phyloP scores from a whole-genome alignment of 805 yeast species.

The Cyberlindnera euphorbiiphila region DNA sequence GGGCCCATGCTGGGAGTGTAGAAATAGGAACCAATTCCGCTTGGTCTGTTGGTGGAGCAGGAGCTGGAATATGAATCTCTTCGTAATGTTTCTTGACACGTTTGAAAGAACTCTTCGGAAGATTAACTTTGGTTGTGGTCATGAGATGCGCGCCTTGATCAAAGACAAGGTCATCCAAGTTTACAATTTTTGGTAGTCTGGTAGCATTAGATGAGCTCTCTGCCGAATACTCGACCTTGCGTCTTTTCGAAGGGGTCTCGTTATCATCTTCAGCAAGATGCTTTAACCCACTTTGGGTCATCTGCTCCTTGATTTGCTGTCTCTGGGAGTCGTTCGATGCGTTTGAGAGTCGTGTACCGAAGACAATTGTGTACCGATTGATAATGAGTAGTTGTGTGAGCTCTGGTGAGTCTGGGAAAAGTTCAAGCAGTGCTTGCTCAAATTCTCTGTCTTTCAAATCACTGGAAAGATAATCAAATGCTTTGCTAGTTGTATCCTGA shows the following conservation, averaged over 20 bases:
- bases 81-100: constrained; percentile 72
- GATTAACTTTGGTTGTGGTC: constrained; percentile 60
- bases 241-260: constrained; percentile 23
- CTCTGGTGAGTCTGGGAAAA: constrained; percentile 50
- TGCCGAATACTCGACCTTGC: constrained; percentile 21
- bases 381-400: constrained; percentile 46
- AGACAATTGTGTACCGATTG: constrained; percentile 50
- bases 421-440: constrained; percentile 50
- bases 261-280: constrained; percentile 34
- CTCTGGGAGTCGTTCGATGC: constrained; percentile 37
- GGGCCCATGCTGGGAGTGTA: constrained; percentile 80
- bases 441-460: constrained; percentile 38
- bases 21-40: constrained; percentile 49
- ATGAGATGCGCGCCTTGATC: constrained; percentile 71
- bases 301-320: constrained; percentile 35
- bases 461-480: constrained; percentile 38
- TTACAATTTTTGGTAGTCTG: constrained; percentile 51
- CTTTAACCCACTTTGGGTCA: constrained; percentile 41
- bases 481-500: constrained; percentile 37
- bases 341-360: constrained; percentile 46
- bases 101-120: constrained; percentile 84
- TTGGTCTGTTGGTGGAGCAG: constrained; percentile 44
- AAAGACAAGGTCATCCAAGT: constrained; percentile 58
- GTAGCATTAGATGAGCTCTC: not conserved
- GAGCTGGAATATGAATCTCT: constrained; percentile 90